These are phyloP conservation scores for Pseudogymnoascus sp. DNA, from an alignment of 2,329 filamentous ascomycete species.

Conservation along the genomic window DNA sequence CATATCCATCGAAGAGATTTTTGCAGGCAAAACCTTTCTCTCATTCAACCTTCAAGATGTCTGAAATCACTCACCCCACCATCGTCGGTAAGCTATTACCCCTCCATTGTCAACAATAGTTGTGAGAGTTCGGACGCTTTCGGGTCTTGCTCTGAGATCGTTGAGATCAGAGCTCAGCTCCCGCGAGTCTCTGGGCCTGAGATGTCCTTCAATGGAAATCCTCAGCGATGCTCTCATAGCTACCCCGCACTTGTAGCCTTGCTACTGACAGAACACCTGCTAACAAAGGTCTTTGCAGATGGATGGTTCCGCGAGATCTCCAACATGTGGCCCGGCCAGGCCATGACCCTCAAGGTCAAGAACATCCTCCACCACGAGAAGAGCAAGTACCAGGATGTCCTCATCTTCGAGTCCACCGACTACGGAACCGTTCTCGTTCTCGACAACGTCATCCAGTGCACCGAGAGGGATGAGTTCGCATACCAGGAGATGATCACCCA, in stretches of 20 bases:
- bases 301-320: constrained; percentile 99
- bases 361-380: constrained; percentile 98
- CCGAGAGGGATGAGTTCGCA: constrained; percentile 96
- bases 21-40: not conserved
- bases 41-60: constrained; percentile 34
- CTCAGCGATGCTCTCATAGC: not conserved
- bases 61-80: constrained; percentile 49
- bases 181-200: not conserved
- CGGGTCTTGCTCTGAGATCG: not conserved
- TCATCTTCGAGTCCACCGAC: constrained; percentile 97
- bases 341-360: constrained; percentile 97
- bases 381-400: constrained; percentile 96
- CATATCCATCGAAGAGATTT: not conserved
- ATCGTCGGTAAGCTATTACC: constrained; percentile 45
- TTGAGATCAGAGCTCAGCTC: not conserved
- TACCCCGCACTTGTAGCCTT: constrained; percentile 9
- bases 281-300: constrained; percentile 51
- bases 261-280: constrained; percentile 9
- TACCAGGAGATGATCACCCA: constrained; percentile 99
- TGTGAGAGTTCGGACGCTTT: not conserved
- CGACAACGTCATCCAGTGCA: constrained; percentile 98
- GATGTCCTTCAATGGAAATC: not conserved
- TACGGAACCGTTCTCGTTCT: constrained; percentile 93
- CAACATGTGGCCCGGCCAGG: constrained; percentile 97
- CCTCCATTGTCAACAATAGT: constrained; percentile 16